These are phyloP conservation scores for Phylloporus arenicola DNA, from an alignment of 768 basidiomycete species.

Conservation along the genomic window DNA sequence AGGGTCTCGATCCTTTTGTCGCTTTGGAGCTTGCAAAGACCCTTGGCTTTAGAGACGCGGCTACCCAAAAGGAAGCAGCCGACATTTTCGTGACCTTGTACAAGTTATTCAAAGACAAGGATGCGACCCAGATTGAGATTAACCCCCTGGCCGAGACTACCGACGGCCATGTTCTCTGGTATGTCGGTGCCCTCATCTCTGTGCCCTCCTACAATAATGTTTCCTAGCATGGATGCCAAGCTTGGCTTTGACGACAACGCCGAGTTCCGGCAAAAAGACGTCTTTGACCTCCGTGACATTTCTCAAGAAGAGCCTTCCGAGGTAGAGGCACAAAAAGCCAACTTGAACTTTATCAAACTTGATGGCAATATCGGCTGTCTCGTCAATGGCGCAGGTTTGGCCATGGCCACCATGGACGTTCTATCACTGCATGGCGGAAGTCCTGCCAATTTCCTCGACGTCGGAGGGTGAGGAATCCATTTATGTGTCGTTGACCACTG, in stretches of 20 bases:
- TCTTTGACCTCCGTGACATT: conserved; percentile 85
- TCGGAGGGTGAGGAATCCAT: conserved; percentile 67
- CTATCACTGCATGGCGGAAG: conserved; percentile 91
- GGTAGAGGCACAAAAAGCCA: conserved; percentile 94
- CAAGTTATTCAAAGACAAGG: conserved; percentile 97
- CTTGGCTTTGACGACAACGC: conserved; percentile 99
- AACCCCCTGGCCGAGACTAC: conserved; percentile 93
- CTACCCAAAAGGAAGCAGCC: conserved; percentile 78
- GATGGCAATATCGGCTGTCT: conserved; percentile 96
- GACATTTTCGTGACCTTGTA: conserved; percentile 92
- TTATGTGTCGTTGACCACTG: neutral
- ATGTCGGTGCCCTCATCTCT: conserved; percentile 19
- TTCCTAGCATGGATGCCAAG: conserved; percentile 94
- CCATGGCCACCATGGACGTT: conserved; percentile 99
- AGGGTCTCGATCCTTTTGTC: conserved; percentile 66
- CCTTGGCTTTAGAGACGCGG: conserved; percentile 77
- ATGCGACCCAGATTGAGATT: conserved; percentile 99
- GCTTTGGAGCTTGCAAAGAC: conserved; percentile 80
- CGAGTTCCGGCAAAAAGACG: conserved; percentile 90
- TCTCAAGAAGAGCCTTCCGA: conserved; percentile 96
- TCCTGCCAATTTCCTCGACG: conserved; percentile 98
- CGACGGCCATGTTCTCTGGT: conserved; percentile 94
- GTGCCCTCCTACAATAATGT: neutral
- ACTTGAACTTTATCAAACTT: conserved; percentile 98
- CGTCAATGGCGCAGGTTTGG: conserved; percentile 96